Base-by-base conservation (phyloP, 2,329 filamentous ascomycete species). In the Botrytis tulipae region DNA sequence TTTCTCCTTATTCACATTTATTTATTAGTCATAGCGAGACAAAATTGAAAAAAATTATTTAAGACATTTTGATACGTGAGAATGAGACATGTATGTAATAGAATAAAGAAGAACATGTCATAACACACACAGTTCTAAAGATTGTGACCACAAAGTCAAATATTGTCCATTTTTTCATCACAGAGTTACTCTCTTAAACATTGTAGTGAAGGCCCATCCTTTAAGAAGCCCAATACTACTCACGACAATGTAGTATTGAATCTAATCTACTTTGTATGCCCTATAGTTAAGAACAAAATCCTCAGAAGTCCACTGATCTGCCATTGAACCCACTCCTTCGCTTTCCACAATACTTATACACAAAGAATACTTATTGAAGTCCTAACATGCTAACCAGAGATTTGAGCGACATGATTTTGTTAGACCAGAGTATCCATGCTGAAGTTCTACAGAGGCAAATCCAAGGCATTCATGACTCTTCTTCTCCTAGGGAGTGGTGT, bases 1-100 rank as follows among this genome's bases (percentile, higher is more conserved):
- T 54, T 29, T 4, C 2, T 29, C 12, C 5, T 54, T 54, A 6
- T 54, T 16, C 14, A 54, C 5, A 54, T 54, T 29, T 22, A 8
- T 54, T 29, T 8, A n/a, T 18, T 18, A 8, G 12, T 7, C n/a
- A 54, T 29, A 3, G n/a, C 2, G 3, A n/a, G n/a, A 18, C 0
- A 54, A 29, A 8, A 12, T 1, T 4, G n/a, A 18, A 29, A 29
- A 25, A 16, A 0, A 16, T 1, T 18, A 0, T 18, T 54, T 5
- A 7, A 29, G 51, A 29, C 7, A 54, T 29, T 54, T n/a, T n/a
- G 22, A 51, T 5, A 51, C 4, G 0, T 25, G 22, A 14, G 10
- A 4, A 51, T n/a, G 48, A 51, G 25, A 1, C 1, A 1, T n/a
- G 12, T 51, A n/a, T 51, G 4, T 12, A n/a, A 6, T 1, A n/a